Conservation (phyloP, 345 rosid genomes). For the Atalantia buxifolia region DNA sequence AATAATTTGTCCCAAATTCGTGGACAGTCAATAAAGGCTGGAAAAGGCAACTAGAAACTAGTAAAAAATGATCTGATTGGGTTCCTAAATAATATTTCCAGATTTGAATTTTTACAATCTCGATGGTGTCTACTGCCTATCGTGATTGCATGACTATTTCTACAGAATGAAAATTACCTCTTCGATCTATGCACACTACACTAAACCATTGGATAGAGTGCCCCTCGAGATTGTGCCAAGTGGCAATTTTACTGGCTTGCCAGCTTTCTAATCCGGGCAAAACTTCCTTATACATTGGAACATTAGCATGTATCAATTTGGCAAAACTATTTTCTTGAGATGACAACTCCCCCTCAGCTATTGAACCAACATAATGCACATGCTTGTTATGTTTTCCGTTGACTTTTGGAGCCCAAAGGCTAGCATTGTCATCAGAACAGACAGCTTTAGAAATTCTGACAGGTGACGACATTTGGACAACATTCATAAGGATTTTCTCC, state of each 20-base stretch:
- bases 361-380: constrained; percentile 42
- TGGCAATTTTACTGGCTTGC: constrained; percentile 79
- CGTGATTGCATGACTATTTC: background rate
- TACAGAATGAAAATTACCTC: constrained; percentile 46
- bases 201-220: constrained; percentile 88
- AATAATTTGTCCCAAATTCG: background rate
- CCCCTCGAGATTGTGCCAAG: constrained; percentile 93
- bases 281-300: constrained; percentile 70
- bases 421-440: constrained; percentile 38
- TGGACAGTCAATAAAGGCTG: background rate
- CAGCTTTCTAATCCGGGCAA: constrained; percentile 84
- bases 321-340: constrained; percentile 68
- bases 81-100: background rate
- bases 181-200: constrained; percentile 83
- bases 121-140: background rate
- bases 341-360: constrained; percentile 38
- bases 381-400: constrained; percentile 83
- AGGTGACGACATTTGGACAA: constrained; percentile 43
- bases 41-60: background rate
- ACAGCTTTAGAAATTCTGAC: constrained; percentile 30
- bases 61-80: background rate
- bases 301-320: constrained; percentile 54
- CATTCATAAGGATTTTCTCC: constrained; percentile 63
- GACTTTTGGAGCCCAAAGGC: constrained; percentile 61
- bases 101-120: background rate